These are phyloP conservation scores for Trametes cingulata DNA, from an alignment of 768 basidiomycete genomes.

Conservation along the genomic window DNA sequence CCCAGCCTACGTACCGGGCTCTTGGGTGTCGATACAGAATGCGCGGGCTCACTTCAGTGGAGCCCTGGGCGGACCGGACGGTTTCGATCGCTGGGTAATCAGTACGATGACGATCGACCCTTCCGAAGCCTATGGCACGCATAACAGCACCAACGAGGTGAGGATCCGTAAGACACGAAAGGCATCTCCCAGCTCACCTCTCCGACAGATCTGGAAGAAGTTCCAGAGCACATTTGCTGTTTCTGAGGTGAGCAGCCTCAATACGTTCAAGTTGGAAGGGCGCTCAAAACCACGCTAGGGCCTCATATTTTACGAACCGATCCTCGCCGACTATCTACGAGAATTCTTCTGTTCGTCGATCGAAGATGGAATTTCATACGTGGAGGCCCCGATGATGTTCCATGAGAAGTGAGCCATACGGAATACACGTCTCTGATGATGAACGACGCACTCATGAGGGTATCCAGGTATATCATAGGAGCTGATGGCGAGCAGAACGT, in stretches of 20 bases:
- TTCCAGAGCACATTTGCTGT: constrained; percentile 58
- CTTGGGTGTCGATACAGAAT: constrained; percentile 56
- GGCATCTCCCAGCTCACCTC: background rate
- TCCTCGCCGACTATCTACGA: constrained; percentile 58
- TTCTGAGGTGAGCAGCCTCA: constrained; percentile 48
- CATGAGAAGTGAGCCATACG: constrained; percentile 44
- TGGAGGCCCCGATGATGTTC: constrained; percentile 67
- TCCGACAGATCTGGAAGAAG: constrained; percentile 70
- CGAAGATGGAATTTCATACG: constrained; percentile 71
- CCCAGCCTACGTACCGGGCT: constrained; percentile 43
- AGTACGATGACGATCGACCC: constrained; percentile 66
- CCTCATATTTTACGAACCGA: constrained; percentile 51
- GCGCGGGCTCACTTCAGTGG: constrained; percentile 56
- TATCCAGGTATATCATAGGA: constrained; percentile 52
- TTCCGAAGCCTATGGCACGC: constrained; percentile 68
- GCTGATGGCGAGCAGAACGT: constrained; percentile 58
- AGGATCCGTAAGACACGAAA: background rate
- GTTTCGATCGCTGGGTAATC: constrained; percentile 69
- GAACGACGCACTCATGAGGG: background rate
- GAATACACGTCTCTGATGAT: background rate
- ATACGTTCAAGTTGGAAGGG: too few species aligned
- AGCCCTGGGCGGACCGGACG: constrained; percentile 60
- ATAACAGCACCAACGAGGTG: constrained; percentile 70
- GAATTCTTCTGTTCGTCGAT: constrained; percentile 63
- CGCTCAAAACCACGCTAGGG: background rate